A percentile compares a stretch with the other conserved stretches of the same genome.
These are phyloP conservation scores for Fonsecaea erecta DNA, from an alignment of 2,329 filamentous ascomycete species.

Conservation along the genomic window DNA sequence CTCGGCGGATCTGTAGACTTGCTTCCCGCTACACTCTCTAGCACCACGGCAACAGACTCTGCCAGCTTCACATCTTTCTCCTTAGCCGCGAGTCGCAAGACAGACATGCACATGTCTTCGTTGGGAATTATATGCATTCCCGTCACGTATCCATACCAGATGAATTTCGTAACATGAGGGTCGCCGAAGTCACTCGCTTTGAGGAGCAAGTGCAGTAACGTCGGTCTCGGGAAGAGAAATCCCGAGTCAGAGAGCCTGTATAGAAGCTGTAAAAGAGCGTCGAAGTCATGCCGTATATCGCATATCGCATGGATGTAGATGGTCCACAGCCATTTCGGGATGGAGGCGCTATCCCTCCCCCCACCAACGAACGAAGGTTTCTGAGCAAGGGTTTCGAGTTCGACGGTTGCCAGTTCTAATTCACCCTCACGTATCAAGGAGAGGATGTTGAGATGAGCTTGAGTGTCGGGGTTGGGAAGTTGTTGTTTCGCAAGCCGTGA, in stretches of 20 bases:
- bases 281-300: slow-evolving; percentile 69
- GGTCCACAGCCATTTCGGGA: slow-evolving; percentile 77
- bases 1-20: slow-evolving; percentile 11
- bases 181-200: slow-evolving; percentile 67
- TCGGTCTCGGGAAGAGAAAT: slow-evolving; percentile 55
- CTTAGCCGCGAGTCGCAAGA: slow-evolving; percentile 19
- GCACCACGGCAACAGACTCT: slow-evolving; percentile 23
- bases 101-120: slow-evolving; percentile 25
- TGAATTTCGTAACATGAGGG: slow-evolving; percentile 67
- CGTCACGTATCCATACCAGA: slow-evolving; percentile 72
- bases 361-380: slow-evolving; percentile 42
- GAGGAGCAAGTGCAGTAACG: slow-evolving; percentile 78
- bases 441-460: slow-evolving; percentile 69
- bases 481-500: slow-evolving; percentile 69
- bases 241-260: slow-evolving; percentile 58
- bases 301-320: slow-evolving; percentile 75
- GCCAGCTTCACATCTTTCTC: slow-evolving; percentile 26
- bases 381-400: slow-evolving; percentile 68
- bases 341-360: slow-evolving; percentile 42
- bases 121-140: slow-evolving; percentile 62
- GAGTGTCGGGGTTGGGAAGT: slow-evolving; percentile 65
- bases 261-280: slow-evolving; percentile 75
- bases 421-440: slow-evolving; percentile 81
- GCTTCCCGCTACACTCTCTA: slow-evolving; percentile 24
- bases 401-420: slow-evolving; percentile 76